Conservation (phyloP, 2,329 filamentous ascomycete species). For the Alternaria angustiovoidea region DNA sequence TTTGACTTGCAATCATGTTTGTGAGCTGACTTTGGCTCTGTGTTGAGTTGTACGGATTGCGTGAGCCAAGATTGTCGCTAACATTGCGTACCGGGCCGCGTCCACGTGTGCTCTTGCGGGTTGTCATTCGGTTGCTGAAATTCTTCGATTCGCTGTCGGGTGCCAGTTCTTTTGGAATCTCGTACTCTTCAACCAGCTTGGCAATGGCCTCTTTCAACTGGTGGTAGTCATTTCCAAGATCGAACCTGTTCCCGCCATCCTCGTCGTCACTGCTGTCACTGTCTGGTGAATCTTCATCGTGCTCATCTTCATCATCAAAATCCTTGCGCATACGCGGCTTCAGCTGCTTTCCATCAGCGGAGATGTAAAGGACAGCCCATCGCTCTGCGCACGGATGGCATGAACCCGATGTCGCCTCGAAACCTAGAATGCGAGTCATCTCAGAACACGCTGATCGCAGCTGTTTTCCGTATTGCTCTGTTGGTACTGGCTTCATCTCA, state of each 20-base stretch:
- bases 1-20: constrained; percentile 49
- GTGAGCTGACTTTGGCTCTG: constrained; percentile 48
- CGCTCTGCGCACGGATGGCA: constrained; percentile 83
- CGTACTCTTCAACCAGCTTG: constrained; percentile 82
- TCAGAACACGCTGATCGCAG: constrained; percentile 74
- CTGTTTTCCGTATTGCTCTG: constrained; percentile 56
- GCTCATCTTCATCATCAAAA: constrained; percentile 67
- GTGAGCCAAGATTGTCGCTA: constrained; percentile 55
- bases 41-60: constrained; percentile 57
- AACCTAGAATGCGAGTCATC: constrained; percentile 71
- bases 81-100: constrained; percentile 35
- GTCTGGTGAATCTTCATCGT: constrained; percentile 66
- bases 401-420: constrained; percentile 70
- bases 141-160: constrained; percentile 67
- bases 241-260: constrained; percentile 56
- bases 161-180: constrained; percentile 74
- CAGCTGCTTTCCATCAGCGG: constrained; percentile 73
- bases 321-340: constrained; percentile 78
- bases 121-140: constrained; percentile 74
- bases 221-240: constrained; percentile 80
- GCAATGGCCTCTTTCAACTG: constrained; percentile 81
- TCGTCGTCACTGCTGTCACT: constrained; percentile 59
- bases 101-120: constrained; percentile 45
- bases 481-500: constrained; percentile 60
- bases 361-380: constrained; percentile 84